Evolutionary conservation across 176 grass and related monocot species (phyloP), one percentile per base, ranked within the genome.

Genomic region (Phoenix roebelenii): DNA sequence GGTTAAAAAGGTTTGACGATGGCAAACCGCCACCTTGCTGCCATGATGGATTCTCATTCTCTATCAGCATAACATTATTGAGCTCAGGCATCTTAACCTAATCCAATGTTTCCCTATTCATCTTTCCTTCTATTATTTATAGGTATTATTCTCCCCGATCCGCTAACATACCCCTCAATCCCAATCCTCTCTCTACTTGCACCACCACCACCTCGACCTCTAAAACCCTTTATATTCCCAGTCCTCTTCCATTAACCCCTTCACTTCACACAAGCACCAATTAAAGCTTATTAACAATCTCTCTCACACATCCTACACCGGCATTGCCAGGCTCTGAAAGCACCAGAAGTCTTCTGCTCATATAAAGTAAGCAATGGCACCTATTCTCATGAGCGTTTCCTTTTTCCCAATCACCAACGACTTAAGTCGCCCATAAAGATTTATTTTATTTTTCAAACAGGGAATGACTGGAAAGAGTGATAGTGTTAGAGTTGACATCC

Each of bases 381-480:
- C 35, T 44, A 12, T 44, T 44, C 35, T 44, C 2, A 2, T 44
- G 9, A 44, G 35, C 10, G 35, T 12, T 12, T 44, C 12, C 7
- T 2, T 0, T 12, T 30, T 30, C 28, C 7, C 7, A 44, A 12
- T 3, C 35, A 44, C 35, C 35, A 14, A 44, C 2, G 10, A 39
- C 6, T 39, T 0, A 3, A 30, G 28, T 30, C 28, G 1, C 28
- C 6, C 28, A 35, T 35, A 1, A 35, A 2, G 32, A 35, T 7
- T 10, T 35, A 0, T 35, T 35, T 35, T 35, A 35, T 35, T 35
- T 35, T 35, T 35, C 7, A 44, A 44, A 53, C 80, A 50, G 78
- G 80, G 67, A 81, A 94, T 94, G 89, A 88, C 79, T 78, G 84
- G 71, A 75, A 84, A 88, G 64, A 94, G 74, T 68, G 79, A 84